Evolutionary conservation across 257 asterid genomes (phyloP).

Genomic region (Solanum lycopersicoides): DNA sequence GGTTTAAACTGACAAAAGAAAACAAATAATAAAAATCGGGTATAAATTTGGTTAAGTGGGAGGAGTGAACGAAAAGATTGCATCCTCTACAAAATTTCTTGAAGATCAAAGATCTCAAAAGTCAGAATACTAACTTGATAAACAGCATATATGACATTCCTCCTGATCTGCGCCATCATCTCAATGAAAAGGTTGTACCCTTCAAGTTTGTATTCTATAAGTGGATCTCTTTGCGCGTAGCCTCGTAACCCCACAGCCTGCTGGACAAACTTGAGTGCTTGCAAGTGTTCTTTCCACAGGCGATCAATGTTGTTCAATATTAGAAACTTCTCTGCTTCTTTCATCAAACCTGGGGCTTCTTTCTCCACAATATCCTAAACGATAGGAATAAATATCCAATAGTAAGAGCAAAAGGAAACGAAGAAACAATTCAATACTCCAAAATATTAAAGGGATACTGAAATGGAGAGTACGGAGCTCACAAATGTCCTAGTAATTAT

Average conservation of each 20-base stretch:
- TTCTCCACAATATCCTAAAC: constrained; percentile 81
- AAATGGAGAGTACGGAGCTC: not conserved
- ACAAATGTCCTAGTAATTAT: not conserved
- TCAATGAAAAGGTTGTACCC: constrained; percentile 98
- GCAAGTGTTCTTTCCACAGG: constrained; percentile 98
- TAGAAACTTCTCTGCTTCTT: constrained; percentile 94
- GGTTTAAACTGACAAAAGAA: constrained; percentile 65
- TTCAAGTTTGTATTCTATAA: constrained; percentile 92
- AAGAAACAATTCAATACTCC: not conserved
- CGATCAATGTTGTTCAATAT: constrained; percentile 88
- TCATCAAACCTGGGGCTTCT: constrained; percentile 93
- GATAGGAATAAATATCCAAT: not conserved
- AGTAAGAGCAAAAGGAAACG: not conserved
- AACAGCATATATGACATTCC: constrained; percentile 91
- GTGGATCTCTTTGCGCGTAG: constrained; percentile 98
- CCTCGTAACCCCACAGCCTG: constrained; percentile 98
- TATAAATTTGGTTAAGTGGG: not conserved
- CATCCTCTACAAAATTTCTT: not conserved
- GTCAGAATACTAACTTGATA: constrained; percentile 56
- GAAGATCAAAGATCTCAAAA: not conserved
- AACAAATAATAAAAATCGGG: not conserved
- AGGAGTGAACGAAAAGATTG: not conserved
- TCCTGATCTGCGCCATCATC: constrained; percentile 96
- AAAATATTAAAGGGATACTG: not conserved
- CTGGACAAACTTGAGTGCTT: constrained; percentile 96